A percentile compares a stretch with the other conserved stretches of the same genome.
These are phyloP conservation scores for Erigeron canadensis DNA, from an alignment of 129 eudicot genomes.

Conservation along the genomic window DNA sequence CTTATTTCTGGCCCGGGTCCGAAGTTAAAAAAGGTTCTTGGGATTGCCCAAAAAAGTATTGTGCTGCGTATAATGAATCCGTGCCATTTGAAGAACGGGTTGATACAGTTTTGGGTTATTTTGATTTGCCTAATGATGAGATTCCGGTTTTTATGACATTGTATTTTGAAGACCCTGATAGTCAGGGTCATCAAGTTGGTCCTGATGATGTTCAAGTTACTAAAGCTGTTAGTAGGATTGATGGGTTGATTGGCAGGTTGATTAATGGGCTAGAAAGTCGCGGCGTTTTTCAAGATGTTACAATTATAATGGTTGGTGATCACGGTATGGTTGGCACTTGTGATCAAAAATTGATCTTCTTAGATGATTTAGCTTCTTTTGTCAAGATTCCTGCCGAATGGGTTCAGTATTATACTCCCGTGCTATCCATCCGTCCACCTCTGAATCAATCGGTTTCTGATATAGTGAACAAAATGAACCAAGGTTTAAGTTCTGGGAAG, in stretches of 20 bases:
- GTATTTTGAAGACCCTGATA: conserved; percentile 84
- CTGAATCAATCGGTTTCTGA: conserved; percentile 33
- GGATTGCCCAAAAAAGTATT: conserved; percentile 50
- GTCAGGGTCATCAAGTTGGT: conserved; percentile 72
- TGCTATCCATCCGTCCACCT: conserved; percentile 67
- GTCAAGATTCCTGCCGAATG: conserved; percentile 53
- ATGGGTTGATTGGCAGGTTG: conserved; percentile 57
- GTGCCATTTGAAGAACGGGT: conserved; percentile 75
- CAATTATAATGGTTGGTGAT: conserved; percentile 66
- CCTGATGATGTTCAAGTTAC: conserved; percentile 69
- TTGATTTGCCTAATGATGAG: conserved; percentile 51
- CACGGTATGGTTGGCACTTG: conserved; percentile 91
- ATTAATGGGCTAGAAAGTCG: conserved; percentile 62
- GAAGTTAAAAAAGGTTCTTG: conserved; percentile 73
- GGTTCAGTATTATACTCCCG: conserved; percentile 59
- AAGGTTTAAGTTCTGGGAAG: conserved; percentile 55
- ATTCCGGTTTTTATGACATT: conserved; percentile 69
- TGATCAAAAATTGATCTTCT: conserved; percentile 54
- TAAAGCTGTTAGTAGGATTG: conserved; percentile 47
- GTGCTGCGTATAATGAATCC: conserved; percentile 54
- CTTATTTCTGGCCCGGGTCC: conserved; percentile 84
- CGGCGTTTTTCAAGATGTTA: conserved; percentile 71
- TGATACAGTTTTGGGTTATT: conserved; percentile 58
- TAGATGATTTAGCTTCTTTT: conserved; percentile 66
- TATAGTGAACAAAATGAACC: conserved; percentile 61